Evolutionary conservation across 768 basidiomycete species (phyloP).

Genomic region (Flagelloscypha sp.): DNA sequence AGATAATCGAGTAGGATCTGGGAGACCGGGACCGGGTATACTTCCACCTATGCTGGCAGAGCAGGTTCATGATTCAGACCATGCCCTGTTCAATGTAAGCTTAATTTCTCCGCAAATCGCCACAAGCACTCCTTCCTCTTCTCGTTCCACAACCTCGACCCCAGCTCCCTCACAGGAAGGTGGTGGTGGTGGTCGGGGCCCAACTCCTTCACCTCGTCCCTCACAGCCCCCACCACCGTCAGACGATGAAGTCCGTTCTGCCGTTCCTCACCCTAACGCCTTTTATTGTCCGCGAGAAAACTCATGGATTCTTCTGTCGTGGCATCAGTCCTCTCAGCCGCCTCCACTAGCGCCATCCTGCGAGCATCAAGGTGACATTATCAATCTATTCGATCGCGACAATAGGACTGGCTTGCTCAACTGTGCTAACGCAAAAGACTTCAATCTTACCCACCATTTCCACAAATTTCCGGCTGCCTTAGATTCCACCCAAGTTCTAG

Average conservation of each 20-base stretch:
- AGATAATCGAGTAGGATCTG: conserved; percentile 30
- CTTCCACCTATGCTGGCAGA: conserved; percentile 63
- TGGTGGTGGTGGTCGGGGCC: too few relatives aligned
- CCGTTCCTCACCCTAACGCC: conserved; percentile 74
- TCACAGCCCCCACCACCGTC: conserved; percentile 34
- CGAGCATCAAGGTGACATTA: too few relatives aligned
- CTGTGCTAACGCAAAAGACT: conserved; percentile 40
- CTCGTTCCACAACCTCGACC: conserved; percentile 10
- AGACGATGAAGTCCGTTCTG: conserved; percentile 55
- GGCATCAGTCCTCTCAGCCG: conserved; percentile 53
- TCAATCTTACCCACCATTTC: conserved; percentile 73
- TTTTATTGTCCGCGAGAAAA: conserved; percentile 80
- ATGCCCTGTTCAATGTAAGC: conserved; percentile 59
- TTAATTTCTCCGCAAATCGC: conserved; percentile 25
- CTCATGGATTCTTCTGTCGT: conserved; percentile 70
- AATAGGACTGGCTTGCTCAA: conserved; percentile 40
- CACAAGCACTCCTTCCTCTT: conserved; percentile 18
- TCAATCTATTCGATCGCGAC: background rate
- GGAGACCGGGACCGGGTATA: conserved; percentile 64
- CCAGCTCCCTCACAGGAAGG: conserved; percentile 8
- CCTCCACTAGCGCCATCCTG: conserved; percentile 58
- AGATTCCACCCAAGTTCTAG: conserved; percentile 59
- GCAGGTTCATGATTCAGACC: conserved; percentile 61
- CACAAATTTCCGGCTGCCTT: conserved; percentile 67
- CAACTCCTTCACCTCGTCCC: conserved; percentile 15